phyloP scores from a whole-genome alignment of 768 basidiomycete species.

The Solioccasus polychromus region DNA sequence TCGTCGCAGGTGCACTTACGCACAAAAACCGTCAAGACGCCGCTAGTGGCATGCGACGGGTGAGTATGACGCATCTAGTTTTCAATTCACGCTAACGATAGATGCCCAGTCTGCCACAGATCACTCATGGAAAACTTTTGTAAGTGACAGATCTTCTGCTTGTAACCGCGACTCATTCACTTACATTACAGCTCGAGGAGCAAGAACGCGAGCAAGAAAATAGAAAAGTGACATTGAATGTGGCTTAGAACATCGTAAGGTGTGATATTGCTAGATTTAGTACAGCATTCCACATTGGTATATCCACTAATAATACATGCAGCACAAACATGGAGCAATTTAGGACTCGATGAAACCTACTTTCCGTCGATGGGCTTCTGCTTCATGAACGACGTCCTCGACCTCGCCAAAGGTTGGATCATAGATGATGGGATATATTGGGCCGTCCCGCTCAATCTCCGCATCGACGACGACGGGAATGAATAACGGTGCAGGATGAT shows the following conservation, averaged over 20 bases:
- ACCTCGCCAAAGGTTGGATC: conserved; percentile 15
- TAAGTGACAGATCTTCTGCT: conserved; percentile 8
- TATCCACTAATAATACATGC: background rate
- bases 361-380: background rate
- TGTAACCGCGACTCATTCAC: background rate
- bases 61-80: conserved; percentile 2
- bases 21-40: conserved; percentile 44
- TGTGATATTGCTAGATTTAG: background rate
- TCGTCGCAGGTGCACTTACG: conserved; percentile 68
- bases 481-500: too few relatives aligned
- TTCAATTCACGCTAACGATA: background rate
- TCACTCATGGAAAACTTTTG: conserved; percentile 30
- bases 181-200: conserved; percentile 23
- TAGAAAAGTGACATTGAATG: conserved; percentile 12
- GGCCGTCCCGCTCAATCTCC: conserved; percentile 10
- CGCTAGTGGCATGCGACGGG: conserved; percentile 25
- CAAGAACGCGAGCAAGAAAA: conserved; percentile 25
- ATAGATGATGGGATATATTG: conserved; percentile 5
- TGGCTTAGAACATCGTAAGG: background rate
- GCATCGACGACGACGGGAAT: conserved; percentile 10
- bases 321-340: background rate
- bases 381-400: conserved; percentile 10
- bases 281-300: background rate
- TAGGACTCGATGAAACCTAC: background rate
- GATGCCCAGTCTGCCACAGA: conserved; percentile 15